Evolutionary conservation across 306 rosid genomes (phyloP).

Genomic region (Quercus gilva): DNA sequence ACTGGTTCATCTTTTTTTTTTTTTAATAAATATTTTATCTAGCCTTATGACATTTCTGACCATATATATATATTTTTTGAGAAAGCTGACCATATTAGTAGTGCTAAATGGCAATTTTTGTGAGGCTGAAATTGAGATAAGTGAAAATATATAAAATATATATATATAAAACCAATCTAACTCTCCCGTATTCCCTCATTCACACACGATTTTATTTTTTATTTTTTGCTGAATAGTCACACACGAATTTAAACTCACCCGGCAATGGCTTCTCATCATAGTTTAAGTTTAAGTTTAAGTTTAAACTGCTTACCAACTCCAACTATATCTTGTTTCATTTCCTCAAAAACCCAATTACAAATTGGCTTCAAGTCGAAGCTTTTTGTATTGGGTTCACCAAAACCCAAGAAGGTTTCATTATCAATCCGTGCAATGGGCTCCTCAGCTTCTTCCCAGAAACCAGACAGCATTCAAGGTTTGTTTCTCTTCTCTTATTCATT

Average conservation of each 20-base stretch:
- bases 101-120: too few species aligned
- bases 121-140: too few species aligned
- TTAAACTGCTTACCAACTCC: conserved; percentile 24
- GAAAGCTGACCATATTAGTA: too few species aligned
- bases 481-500: conserved; percentile 3
- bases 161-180: too few species aligned
- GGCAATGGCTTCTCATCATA: conserved; percentile 43
- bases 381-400: conserved; percentile 19
- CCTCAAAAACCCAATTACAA: conserved; percentile 32
- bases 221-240: too few species aligned
- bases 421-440: conserved; percentile 72
- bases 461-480: conserved; percentile 54
- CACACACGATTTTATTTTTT: too few species aligned
- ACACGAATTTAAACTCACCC: background rate
- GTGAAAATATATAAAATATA: too few species aligned
- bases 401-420: conserved; percentile 37
- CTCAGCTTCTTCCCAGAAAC: conserved; percentile 64
- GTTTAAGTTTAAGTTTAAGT: conserved; percentile 33
- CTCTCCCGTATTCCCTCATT: too few species aligned
- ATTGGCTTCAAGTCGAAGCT: conserved; percentile 28
- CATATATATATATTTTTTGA: too few species aligned
- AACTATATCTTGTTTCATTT: conserved; percentile 16
- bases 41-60: too few species aligned
- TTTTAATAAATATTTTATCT: too few species aligned
- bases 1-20: too few species aligned